These are phyloP conservation scores for Nemania sp. DNA, from an alignment of 2,329 filamentous ascomycete genomes.

Conservation along the genomic window DNA sequence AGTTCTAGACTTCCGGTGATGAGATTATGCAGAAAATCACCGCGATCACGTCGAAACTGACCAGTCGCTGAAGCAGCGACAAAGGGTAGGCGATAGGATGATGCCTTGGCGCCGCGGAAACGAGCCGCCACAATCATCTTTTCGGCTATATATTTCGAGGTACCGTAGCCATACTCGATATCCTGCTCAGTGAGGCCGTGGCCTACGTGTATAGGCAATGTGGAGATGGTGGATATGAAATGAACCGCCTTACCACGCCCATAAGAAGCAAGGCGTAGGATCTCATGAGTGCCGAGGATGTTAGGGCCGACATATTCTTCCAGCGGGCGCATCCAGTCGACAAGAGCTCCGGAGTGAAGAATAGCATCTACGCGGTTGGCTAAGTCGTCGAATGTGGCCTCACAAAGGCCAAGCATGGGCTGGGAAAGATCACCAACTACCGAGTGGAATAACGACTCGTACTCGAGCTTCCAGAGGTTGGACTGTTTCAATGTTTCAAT, in stretches of 20 bases:
- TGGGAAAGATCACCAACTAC: conserved; percentile 33
- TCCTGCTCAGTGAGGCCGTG: conserved; percentile 30
- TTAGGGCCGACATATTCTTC: conserved; percentile 38
- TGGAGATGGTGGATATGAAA: conserved; percentile 37
- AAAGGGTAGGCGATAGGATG: conserved; percentile 35
- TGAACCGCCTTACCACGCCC: conserved; percentile 35
- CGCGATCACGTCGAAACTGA: conserved; percentile 36
- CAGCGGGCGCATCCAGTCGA: conserved; percentile 39
- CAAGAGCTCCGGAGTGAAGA: conserved; percentile 36
- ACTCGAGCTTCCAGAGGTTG: conserved; percentile 31
- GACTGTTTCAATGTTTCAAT: conserved; percentile 27
- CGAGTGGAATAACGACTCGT: conserved; percentile 27
- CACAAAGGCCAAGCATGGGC: conserved; percentile 32
- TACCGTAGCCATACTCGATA: conserved; percentile 37
- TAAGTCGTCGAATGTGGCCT: conserved; percentile 32
- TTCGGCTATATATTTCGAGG: conserved; percentile 36
- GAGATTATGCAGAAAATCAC: conserved; percentile 38
- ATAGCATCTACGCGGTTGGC: conserved; percentile 34
- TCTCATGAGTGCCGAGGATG: conserved; percentile 37
- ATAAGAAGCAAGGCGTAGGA: conserved; percentile 36
- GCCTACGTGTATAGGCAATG: conserved; percentile 36
- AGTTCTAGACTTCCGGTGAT: conserved; percentile 34
- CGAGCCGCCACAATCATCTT: conserved; percentile 34
- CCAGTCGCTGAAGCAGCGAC: conserved; percentile 35
- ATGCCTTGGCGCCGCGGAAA: conserved; percentile 34